Evolutionary conservation across 805 yeast genomes (phyloP).

Genomic region (Yamadazyma laniorum): DNA sequence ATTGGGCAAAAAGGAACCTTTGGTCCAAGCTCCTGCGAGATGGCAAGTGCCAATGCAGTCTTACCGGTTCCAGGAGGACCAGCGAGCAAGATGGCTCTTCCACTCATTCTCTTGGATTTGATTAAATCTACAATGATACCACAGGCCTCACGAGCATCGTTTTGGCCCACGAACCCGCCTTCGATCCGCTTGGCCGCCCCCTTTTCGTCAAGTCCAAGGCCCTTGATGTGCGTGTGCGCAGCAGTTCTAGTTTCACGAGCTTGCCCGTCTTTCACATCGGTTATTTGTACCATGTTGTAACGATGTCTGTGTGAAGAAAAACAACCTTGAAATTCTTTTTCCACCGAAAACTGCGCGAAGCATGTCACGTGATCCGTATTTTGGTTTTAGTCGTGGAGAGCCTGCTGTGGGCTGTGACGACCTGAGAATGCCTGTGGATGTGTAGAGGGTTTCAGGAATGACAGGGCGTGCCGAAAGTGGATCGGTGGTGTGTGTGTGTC

Average conservation of each 20-base stretch:
- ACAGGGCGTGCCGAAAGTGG: too few species aligned
- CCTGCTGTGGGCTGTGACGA: too few species aligned
- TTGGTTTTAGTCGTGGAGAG: too few species aligned
- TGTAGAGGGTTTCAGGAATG: too few species aligned
- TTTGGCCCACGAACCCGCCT: slow-evolving; percentile 85
- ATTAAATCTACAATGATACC: slow-evolving; percentile 93
- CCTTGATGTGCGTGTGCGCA: slow-evolving; percentile 95
- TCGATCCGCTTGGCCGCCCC: slow-evolving; percentile 82
- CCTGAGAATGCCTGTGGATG: too few species aligned
- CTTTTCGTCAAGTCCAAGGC: slow-evolving; percentile 88
- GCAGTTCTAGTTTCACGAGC: slow-evolving; percentile 73
- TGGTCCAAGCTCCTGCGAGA: slow-evolving; percentile 94
- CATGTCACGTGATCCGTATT: too few species aligned
- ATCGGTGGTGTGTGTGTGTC: too few species aligned
- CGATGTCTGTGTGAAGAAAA: too few species aligned
- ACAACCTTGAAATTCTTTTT: too few species aligned
- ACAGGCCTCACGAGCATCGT: slow-evolving; percentile 81
- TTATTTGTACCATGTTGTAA: slow-evolving; percentile 56
- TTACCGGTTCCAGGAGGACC: slow-evolving; percentile 99
- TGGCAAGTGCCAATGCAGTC: slow-evolving; percentile 93
- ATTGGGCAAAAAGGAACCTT: slow-evolving; percentile 97
- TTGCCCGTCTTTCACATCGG: slow-evolving; percentile 60
- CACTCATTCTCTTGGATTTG: slow-evolving; percentile 88
- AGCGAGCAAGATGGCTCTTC: slow-evolving; percentile 91
- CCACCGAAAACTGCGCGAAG: too few species aligned